Percentiles rank a stretch among this genome's conserved stretches.
These are phyloP conservation scores for Trichophyton mentagrophytes DNA, from an alignment of 2,329 filamentous ascomycete genomes.

Conservation along the genomic window DNA sequence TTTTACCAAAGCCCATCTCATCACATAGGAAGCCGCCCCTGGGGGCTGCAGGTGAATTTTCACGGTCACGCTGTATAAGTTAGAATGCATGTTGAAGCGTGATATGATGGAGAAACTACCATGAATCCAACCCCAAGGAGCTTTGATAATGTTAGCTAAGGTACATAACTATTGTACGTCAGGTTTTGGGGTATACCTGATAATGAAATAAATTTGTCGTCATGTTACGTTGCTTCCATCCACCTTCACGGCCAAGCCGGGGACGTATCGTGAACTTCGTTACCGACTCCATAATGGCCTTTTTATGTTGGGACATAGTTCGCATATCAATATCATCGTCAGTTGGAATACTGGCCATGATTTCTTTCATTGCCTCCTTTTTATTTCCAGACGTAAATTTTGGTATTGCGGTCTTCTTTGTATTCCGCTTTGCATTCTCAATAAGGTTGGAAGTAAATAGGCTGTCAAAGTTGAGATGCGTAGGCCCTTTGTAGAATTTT, in stretches of 20 bases:
- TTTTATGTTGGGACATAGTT: slow-evolving; percentile 18
- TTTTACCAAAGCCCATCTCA: slow-evolving; percentile 33
- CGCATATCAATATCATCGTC: slow-evolving; percentile 17
- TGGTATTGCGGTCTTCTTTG: slow-evolving; percentile 16
- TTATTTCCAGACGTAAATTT: slow-evolving; percentile 17
- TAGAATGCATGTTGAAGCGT: neutral
- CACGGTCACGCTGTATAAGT: slow-evolving; percentile 21
- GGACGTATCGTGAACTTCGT: slow-evolving; percentile 20
- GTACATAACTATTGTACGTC: neutral
- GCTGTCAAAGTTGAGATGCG: slow-evolving; percentile 7
- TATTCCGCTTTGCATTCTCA: slow-evolving; percentile 14
- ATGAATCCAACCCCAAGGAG: slow-evolving; percentile 23
- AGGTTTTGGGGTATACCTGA: slow-evolving; percentile 18
- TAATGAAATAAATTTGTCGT: slow-evolving; percentile 24
- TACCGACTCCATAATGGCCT: slow-evolving; percentile 17
- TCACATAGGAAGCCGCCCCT: slow-evolving; percentile 29
- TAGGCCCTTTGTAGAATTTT: neutral
- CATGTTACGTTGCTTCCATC: slow-evolving; percentile 24
- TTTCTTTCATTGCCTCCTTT: slow-evolving; percentile 21
- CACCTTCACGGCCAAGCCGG: slow-evolving; percentile 19
- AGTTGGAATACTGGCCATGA: slow-evolving; percentile 22
- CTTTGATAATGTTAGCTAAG: slow-evolving; percentile 13
- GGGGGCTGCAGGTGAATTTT: slow-evolving; percentile 16
- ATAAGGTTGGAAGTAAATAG: slow-evolving; percentile 10
- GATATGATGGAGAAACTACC: slow-evolving; percentile 15